Conservation (phyloP, 2,329 filamentous ascomycete genomes). For the Aspergillus costaricaensis region DNA sequence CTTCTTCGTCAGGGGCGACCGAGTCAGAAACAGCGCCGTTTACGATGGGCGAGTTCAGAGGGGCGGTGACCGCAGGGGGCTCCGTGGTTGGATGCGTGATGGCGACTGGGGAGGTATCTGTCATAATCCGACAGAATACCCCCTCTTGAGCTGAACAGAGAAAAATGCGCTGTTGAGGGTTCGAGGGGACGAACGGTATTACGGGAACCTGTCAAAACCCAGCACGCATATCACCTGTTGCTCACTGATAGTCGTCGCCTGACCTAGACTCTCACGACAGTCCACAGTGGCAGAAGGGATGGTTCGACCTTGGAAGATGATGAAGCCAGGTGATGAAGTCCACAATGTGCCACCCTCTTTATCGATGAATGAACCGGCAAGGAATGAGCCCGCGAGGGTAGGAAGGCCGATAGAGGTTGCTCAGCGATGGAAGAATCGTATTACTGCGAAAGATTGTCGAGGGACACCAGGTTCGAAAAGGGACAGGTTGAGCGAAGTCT, state of each 20-base stretch:
- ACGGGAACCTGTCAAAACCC: conserved; percentile 21
- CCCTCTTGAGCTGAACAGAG: conserved; percentile 40
- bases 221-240: conserved; percentile 27
- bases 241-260: conserved; percentile 8
- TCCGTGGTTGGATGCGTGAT: conserved; percentile 52
- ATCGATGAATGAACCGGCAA: neutral
- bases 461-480: neutral
- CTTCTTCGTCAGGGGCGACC: conserved; percentile 46
- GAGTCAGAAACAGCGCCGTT: conserved; percentile 48
- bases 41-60: conserved; percentile 44
- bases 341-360: conserved; percentile 4
- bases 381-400: neutral
- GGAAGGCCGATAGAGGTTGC: neutral
- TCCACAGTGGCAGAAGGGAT: neutral
- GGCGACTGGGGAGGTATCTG: conserved; percentile 54
- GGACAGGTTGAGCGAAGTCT: conserved; percentile 1
- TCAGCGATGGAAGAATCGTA: neutral
- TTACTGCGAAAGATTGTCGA: neutral
- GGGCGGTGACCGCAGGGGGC: conserved; percentile 49
- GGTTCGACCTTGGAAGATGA: neutral
- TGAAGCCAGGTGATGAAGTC: neutral
- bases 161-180: conserved; percentile 26
- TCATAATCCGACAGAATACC: conserved; percentile 56
- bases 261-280: neutral
- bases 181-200: conserved; percentile 19